Base-by-base conservation (phyloP, 768 basidiomycete genomes). In the Hygrophoropsis aurantiaca region DNA sequence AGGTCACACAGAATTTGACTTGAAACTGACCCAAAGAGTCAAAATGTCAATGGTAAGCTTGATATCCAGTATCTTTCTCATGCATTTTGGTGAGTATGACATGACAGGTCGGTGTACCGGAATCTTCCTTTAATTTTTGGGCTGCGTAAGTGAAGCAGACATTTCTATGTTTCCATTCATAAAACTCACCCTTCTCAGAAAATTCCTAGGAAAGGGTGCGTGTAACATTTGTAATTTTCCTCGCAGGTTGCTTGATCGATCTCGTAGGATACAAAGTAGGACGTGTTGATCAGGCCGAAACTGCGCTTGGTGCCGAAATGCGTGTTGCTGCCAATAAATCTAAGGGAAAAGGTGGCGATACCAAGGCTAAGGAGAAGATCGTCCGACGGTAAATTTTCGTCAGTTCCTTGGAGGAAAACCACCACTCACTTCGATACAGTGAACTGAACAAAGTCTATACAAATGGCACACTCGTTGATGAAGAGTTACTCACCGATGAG, bases 371-470 rank as follows among this genome's bases (percentile, higher is more conserved):
- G 52, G 90, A 90, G 5, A 90, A 95, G 71, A 97, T 98, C 42
- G 97, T 98, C 34, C 74, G 87, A 51, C 76, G 92, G 85, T 84
- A 48, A 42, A 67, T 57, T n/a, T 10, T 44, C 21, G 1, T 45
- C 13, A 5, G 38, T 20, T n/a, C n/a, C 6, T 40, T 2, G 32
- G 19, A 13, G 15, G 18, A 19, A 19, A 39, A 13, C 21, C 25
- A 47, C 11, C 16, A 35, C 34, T 49, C 42, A 55, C 21, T 34
- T 7, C 19, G 47, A 55, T 24, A 51, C 59, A 87, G 87, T 40
- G 97, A 94, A 58, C 75, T 99, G 41, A 90, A 90, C 66, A 95
- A 94, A 72, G 92, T 99, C 36, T 90, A 94, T 62, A 99, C 97
- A 0, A 91, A 91, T 42, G 97, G 97, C 2, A 99, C 97, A 0